Conservation (phyloP, 169 alveolate genomes). For the Eimeria necatrix region DNA sequence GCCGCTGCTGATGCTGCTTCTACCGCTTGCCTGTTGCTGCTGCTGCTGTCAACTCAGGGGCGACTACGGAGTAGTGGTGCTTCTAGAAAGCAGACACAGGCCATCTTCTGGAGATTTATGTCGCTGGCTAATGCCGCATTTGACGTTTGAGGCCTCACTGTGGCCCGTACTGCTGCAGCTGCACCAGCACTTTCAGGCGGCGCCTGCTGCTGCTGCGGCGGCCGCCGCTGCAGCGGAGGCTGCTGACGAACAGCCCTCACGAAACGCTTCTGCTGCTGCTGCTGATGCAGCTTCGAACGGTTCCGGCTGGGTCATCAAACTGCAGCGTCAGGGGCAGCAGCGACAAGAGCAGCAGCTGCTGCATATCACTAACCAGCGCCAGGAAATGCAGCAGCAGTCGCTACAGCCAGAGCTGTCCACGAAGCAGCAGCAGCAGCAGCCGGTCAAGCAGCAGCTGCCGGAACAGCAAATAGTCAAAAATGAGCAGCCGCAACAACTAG, state of each 20-base stretch:
- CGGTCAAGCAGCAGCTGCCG: neutral
- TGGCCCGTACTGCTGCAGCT: conserved; percentile 62
- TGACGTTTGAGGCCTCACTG: neutral
- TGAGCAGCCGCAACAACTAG: conserved; percentile 12
- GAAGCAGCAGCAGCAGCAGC: conserved; percentile 33
- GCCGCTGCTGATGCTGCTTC: neutral
- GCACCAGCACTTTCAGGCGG: conserved; percentile 4
- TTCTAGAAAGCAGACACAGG: conserved; percentile 57
- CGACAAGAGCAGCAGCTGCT: neutral
- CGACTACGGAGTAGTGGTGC: conserved; percentile 73
- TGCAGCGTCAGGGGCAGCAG: neutral
- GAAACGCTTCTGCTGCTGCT: neutral
- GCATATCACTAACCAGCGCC: neutral
- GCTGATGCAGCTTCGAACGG: neutral
- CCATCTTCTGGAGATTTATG: neutral
- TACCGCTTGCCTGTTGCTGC: conserved; percentile 16
- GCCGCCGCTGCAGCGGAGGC: conserved; percentile 15
- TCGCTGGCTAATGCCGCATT: conserved; percentile 3
- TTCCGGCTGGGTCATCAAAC: neutral
- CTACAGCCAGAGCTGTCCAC: neutral
- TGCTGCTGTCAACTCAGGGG: conserved; percentile 18
- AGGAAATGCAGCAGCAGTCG: neutral
- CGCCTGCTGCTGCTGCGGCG: conserved; percentile 66
- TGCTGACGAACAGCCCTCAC: neutral
- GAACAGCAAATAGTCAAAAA: neutral